Evolutionary conservation across 1,139 yeast genomes (phyloP).

Genomic region (Chernovozyma sophiae-reginae): DNA sequence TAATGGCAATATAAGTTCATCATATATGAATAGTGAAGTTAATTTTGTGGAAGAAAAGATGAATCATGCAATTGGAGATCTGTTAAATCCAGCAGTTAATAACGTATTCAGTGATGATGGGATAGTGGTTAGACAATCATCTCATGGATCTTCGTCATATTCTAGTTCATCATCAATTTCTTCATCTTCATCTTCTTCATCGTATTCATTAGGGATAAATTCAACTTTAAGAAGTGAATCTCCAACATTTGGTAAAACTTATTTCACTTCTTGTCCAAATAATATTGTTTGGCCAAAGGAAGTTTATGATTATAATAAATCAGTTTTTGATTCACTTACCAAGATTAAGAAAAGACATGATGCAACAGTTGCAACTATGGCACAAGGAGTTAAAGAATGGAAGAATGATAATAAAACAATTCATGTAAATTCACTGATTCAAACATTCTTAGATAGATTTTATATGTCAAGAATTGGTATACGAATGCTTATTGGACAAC

Average conservation of each 20-base stretch:
- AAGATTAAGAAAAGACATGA: constrained; percentile 82
- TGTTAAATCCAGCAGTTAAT: constrained; percentile 37
- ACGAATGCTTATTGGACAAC: constrained; percentile 87
- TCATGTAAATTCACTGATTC: constrained; percentile 59
- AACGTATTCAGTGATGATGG: constrained; percentile 54
- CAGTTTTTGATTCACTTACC: constrained; percentile 61
- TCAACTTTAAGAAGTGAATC: constrained; percentile 18
- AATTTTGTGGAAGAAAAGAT: constrained; percentile 16
- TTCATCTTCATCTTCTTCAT: constrained; percentile 4
- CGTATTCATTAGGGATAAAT: constrained; percentile 3
- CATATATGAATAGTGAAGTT: constrained; percentile 12
- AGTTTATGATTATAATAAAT: constrained; percentile 65
- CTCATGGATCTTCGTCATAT: constrained; percentile 6
- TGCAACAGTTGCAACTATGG: constrained; percentile 90
- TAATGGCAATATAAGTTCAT: constrained; percentile 10
- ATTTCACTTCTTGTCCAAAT: constrained; percentile 56
- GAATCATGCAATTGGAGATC: constrained; percentile 30
- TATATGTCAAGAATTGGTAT: constrained; percentile 87
- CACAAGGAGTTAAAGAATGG: constrained; percentile 92
- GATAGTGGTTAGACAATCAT: constrained; percentile 35
- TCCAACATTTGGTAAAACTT: constrained; percentile 50
- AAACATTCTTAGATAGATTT: constrained; percentile 74
- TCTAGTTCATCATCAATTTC: constrained; percentile 3
- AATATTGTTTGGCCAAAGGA: constrained; percentile 67
- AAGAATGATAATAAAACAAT: constrained; percentile 50